Evolutionary conservation across 2,329 filamentous ascomycete species (phyloP), one percentile per base, ranked within the genome.

Genomic region (Alternaria longipes): DNA sequence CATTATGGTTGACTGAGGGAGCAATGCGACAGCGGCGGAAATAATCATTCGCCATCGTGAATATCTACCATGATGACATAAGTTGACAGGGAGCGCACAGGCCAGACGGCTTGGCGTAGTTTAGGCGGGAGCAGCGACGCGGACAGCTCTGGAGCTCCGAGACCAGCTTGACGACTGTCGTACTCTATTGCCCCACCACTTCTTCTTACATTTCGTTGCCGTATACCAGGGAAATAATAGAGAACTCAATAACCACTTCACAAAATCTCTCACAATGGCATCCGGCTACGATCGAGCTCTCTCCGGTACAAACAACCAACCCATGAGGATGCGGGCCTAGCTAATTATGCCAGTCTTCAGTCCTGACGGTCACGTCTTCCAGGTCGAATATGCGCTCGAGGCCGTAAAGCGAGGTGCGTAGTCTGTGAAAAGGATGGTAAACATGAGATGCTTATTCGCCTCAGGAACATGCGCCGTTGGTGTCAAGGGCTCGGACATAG

Each of bases 281-380:
- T 97, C 94, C 75, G 94, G 94, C 83, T 99, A 99, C 85, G 95
- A 99, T 85, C 92, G 95, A 91, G 95, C 94, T 83, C 90, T 98
- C 81, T 98, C 94, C 84, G 94, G 94, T 97, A 89, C 84, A 90
- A 72, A 64, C 51, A 62, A 41, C 41, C 74, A 74, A 78, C 52
- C 47, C 47, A 66, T 72, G 62, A 52, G 46, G 54, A 61, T 41
- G 40, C n/a, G 20, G 50, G 54, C 38, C 53, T 55, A 74, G 68
- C 74, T 77, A 71, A 75, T 64, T 45, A 63, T 69, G 78, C 68
- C 74, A 97, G 94, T 97, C 80, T 97, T 97, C 78, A 98, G 94
- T 88, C 95, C 95, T 77, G 95, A 99, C 84, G 95, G 95, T 82
- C 95, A 99, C 85, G 95, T 99, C 76, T 99, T 99, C 84, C 95